phyloP scores from a whole-genome alignment of 169 alveolate species.

The Perkinsus olseni region DNA sequence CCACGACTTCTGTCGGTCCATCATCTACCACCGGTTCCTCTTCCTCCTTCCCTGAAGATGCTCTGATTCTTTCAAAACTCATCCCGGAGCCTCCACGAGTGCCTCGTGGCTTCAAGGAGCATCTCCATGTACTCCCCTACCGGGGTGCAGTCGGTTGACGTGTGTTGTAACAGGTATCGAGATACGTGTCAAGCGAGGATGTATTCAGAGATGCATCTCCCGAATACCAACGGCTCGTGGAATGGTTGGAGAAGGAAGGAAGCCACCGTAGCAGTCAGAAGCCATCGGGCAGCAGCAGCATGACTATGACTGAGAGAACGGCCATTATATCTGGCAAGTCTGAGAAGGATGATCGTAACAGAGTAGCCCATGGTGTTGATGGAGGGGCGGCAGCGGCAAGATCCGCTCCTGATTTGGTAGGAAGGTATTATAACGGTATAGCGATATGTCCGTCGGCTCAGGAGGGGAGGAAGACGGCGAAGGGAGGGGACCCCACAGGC shows the following conservation, averaged over 20 bases:
- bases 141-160: neutral
- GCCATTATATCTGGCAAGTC: neutral
- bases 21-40: no score
- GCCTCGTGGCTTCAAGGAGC: neutral
- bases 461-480: neutral
- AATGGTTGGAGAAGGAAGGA: neutral
- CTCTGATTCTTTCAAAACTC: neutral
- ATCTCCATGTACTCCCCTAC: neutral
- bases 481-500: neutral
- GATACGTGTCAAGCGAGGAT: no score
- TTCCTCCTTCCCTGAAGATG: neutral
- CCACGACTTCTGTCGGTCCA: no score
- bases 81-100: neutral
- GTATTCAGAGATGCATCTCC: neutral
- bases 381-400: no score
- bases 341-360: neutral
- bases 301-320: neutral
- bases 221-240: neutral
- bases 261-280: neutral
- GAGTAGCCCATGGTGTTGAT: no score
- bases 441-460: no score
- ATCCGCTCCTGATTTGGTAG: no score
- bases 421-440: no score
- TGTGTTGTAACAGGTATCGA: no score
- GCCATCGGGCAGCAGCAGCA: no score